Base-by-base conservation (phyloP, 352 stramenopile species). In the Pythium periplocum region DNA sequence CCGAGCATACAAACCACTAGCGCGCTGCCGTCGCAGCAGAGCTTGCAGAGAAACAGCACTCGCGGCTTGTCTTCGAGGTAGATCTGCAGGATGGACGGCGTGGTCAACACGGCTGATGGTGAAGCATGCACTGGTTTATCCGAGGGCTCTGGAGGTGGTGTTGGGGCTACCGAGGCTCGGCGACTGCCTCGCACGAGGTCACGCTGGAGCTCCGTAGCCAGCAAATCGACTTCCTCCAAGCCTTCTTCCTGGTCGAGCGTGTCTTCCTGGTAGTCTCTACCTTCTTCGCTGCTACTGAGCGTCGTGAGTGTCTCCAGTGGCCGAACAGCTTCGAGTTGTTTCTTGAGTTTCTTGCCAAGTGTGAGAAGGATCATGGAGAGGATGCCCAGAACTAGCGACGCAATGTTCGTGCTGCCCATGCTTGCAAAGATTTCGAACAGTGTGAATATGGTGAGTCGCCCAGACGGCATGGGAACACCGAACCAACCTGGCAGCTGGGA, bases 1-100 rank as follows among this genome's bases (percentile, higher is more conserved):
- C 79, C 73, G 7, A 95, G 37, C 1, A 90, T 46, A 37, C 85
- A 92, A 32, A 97, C 87, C 48, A 92, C 71, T 32, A 98, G 66
- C 1, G 86, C 76, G 6, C 75, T 78, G 7, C 78, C 45, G 34
- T 91, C 73, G 51, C 75, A 79, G 1, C 86, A n/a, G 6, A 85
- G 36, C 3, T 60, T 77, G 17, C 78, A 61, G 3, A 69, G 43
- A 32, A 87, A 66, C 7, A 80, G 51, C 31, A 63, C 56, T 6
- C 55, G 69, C 33, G 71, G 61, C 38, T 52, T 55, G 7, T 57
- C 26, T 4, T 34, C 8, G 1, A 73, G 48, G 12, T 49, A 61
- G 3, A 8, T 34, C 1, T 51, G 38, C 17, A 26, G 17, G 17
- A 26, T 0, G 17, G 17, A 26, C 17, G 17, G 17, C 17, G 17